Percentiles rank a stretch among this genome's conserved stretches.
Conservation (phyloP, 139 green algal species). For the Pleodorina starrii region DNA sequence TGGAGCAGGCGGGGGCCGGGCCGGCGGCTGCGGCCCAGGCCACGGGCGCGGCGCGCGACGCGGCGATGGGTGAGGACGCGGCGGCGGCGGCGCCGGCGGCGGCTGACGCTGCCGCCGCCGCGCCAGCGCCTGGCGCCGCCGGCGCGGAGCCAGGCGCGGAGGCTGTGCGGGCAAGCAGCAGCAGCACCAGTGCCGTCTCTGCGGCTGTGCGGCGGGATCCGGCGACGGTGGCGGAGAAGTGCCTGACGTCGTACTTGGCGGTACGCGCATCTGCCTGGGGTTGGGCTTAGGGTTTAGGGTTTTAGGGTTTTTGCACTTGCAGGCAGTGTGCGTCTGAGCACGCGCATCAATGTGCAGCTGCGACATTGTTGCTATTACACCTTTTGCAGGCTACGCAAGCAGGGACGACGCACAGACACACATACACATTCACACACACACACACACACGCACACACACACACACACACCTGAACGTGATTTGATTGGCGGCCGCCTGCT, state of each 20-base stretch:
- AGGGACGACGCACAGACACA: too few relatives aligned
- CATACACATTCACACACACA: too few relatives aligned
- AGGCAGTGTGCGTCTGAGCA: too few relatives aligned
- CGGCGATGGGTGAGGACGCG: conserved; percentile 18
- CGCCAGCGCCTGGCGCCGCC: background rate
- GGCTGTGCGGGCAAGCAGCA: background rate
- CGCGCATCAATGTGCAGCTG: too few relatives aligned
- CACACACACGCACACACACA: too few relatives aligned
- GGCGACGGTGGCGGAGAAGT: conserved; percentile 58
- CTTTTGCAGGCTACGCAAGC: too few relatives aligned
- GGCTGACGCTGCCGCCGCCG: background rate
- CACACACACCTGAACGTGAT: too few relatives aligned
- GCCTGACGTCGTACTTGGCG: conserved; percentile 54
- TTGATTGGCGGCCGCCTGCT: too few relatives aligned
- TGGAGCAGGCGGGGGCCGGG: background rate
- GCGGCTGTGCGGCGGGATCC: conserved; percentile 50
- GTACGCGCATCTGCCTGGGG: conserved; percentile 3
- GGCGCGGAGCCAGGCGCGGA: background rate
- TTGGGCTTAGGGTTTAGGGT: too few relatives aligned
- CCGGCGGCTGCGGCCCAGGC: background rate
- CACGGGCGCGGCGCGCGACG: background rate
- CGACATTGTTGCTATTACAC: too few relatives aligned
- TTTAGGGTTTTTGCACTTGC: too few relatives aligned
- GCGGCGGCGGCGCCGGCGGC: background rate
- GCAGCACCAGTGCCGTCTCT: conserved; percentile 11